Percentiles rank a stretch among this genome's conserved stretches.
Conservation (phyloP, 2,329 filamentous ascomycete species). For the Trichophyton mentagrophytes region DNA sequence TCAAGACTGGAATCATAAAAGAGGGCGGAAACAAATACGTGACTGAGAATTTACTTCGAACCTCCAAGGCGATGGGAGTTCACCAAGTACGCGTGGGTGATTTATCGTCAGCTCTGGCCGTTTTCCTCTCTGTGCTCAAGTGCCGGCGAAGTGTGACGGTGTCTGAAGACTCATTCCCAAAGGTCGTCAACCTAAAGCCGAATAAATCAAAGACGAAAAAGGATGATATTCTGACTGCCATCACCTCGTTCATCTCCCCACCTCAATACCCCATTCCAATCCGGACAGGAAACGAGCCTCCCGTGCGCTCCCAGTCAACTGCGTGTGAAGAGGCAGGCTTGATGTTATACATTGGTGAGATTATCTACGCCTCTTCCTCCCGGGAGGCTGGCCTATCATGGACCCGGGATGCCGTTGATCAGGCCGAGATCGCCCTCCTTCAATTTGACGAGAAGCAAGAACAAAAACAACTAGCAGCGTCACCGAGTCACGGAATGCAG, state of each 20-base stretch:
- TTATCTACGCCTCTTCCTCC: slow-evolving; percentile 60
- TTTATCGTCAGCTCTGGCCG: slow-evolving; percentile 58
- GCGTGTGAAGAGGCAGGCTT: slow-evolving; percentile 75
- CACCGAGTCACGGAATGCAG: slow-evolving; percentile 13
- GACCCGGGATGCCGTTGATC: slow-evolving; percentile 77
- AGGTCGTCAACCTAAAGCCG: slow-evolving; percentile 16
- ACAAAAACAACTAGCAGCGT: slow-evolving; percentile 8
- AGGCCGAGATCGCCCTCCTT: slow-evolving; percentile 53
- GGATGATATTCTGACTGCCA: slow-evolving; percentile 23
- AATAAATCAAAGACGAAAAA: slow-evolving; percentile 10
- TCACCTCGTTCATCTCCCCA: slow-evolving; percentile 39
- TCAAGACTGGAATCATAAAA: slow-evolving; percentile 51
- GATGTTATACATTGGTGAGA: slow-evolving; percentile 86
- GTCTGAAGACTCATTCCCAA: slow-evolving; percentile 18
- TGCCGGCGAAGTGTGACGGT: slow-evolving; percentile 52
- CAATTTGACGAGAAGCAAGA: slow-evolving; percentile 22
- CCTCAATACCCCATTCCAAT: slow-evolving; percentile 57
- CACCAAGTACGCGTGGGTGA: slow-evolving; percentile 61
- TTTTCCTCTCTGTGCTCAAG: slow-evolving; percentile 72
- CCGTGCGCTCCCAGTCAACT: slow-evolving; percentile 51
- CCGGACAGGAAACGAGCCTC: slow-evolving; percentile 54
- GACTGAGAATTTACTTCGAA: slow-evolving; percentile 61
- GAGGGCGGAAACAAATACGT: slow-evolving; percentile 42
- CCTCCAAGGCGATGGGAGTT: slow-evolving; percentile 64
- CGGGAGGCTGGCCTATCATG: slow-evolving; percentile 65